Conservation (phyloP, 2,329 filamentous ascomycete species). For the Berkeleyomyces rouxiae region DNA sequence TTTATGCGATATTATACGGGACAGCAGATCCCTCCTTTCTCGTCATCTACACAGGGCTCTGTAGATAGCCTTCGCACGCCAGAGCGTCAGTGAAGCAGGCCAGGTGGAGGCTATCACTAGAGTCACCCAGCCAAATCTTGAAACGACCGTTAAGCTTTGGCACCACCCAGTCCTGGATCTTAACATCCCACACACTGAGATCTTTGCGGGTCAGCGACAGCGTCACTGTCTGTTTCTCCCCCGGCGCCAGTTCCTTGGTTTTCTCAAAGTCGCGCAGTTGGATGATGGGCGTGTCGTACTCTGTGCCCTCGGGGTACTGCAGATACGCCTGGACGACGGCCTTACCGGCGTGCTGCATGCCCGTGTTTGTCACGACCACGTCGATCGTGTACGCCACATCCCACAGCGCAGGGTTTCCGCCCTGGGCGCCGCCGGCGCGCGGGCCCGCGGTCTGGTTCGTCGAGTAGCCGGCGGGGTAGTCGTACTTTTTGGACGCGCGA, state of each 20-base stretch:
- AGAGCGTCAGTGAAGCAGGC: slow-evolving; percentile 20
- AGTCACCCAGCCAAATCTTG: slow-evolving; percentile 25
- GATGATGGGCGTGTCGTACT: slow-evolving; percentile 46
- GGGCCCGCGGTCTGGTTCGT: slow-evolving; percentile 28
- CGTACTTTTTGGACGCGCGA: slow-evolving; percentile 27
- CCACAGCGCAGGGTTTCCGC: slow-evolving; percentile 52
- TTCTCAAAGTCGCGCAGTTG: slow-evolving; percentile 63
- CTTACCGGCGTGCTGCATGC: slow-evolving; percentile 26
- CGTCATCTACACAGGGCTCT: slow-evolving; percentile 6
- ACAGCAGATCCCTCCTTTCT: neutral
- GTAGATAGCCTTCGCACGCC: slow-evolving; percentile 17
- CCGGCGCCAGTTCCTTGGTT: slow-evolving; percentile 35
- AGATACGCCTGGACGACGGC: slow-evolving; percentile 31
- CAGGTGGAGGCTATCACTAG: slow-evolving; percentile 21
- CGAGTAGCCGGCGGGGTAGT: slow-evolving; percentile 52
- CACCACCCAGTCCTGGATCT: slow-evolving; percentile 50
- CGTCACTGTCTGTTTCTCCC: slow-evolving; percentile 34
- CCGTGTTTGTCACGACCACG: slow-evolving; percentile 37
- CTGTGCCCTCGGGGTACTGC: slow-evolving; percentile 24
- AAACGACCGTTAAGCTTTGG: slow-evolving; percentile 23
- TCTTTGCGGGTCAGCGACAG: slow-evolving; percentile 50
- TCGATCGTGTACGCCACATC: slow-evolving; percentile 28
- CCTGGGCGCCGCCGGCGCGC: slow-evolving; percentile 50
- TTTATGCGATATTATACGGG: neutral
- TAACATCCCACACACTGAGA: slow-evolving; percentile 55